These are phyloP conservation scores for Fusarium sp. DNA, from an alignment of 2,329 filamentous ascomycete genomes.

Conservation along the genomic window DNA sequence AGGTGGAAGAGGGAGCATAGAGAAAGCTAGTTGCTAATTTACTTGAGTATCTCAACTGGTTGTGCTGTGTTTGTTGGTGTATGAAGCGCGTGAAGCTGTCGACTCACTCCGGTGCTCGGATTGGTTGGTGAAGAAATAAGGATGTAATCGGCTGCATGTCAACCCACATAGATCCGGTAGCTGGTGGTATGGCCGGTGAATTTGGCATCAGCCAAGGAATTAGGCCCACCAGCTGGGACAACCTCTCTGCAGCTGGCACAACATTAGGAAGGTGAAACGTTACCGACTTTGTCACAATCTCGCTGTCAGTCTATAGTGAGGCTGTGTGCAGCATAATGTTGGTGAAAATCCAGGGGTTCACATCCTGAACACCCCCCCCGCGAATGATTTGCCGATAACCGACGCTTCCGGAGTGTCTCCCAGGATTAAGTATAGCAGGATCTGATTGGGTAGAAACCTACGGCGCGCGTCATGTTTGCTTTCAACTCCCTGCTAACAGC, in stretches of 20 bases:
- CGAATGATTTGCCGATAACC: not conserved
- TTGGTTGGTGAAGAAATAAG: not conserved
- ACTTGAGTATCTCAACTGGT: slow-evolving; percentile 10
- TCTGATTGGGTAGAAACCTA: not conserved
- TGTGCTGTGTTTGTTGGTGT: not conserved
- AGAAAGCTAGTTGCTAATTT: slow-evolving; percentile 27
- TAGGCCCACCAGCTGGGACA: not conserved
- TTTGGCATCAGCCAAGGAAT: not conserved
- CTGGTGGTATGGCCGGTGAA: not conserved
- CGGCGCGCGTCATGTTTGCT: not conserved
- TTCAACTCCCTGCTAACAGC: not conserved
- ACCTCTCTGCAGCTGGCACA: not conserved
- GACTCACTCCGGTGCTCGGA: not conserved
- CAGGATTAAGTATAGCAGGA: not conserved
- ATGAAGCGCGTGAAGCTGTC: not conserved
- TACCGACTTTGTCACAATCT: not conserved
- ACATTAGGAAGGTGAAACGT: not conserved
- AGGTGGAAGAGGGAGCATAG: slow-evolving; percentile 8
- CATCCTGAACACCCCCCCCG: not conserved
- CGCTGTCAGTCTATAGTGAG: not conserved
- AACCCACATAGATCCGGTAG: not conserved
- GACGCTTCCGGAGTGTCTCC: not conserved
- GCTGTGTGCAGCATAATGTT: not conserved
- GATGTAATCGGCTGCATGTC: not conserved
- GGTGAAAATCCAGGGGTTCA: not conserved